A percentile compares a stretch with the other conserved stretches of the same genome.
phyloP scores from a whole-genome alignment of 2,329 filamentous ascomycete species.

The Paecilomyces sp. region DNA sequence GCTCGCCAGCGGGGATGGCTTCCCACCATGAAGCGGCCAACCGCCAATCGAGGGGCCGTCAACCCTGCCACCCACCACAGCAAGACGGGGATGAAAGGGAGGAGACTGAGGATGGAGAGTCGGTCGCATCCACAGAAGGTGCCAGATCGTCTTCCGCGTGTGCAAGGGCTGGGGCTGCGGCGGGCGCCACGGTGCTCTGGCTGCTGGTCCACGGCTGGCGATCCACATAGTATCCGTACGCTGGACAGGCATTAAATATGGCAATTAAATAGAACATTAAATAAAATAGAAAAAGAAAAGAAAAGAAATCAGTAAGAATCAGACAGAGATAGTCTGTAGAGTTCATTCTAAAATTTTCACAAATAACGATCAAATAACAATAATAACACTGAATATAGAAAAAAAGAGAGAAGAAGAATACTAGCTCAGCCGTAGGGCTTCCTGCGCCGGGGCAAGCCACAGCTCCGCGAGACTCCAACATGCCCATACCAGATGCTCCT shows the following conservation, averaged over 20 bases:
- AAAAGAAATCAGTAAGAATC: neutral
- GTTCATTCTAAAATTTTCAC: too few relatives aligned
- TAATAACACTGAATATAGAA: too few relatives aligned
- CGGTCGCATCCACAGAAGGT: neutral
- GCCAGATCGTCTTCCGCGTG: constrained; percentile 1
- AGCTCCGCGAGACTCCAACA: neutral
- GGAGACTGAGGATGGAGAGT: neutral
- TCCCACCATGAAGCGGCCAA: too few relatives aligned
- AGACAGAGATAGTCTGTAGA: too few relatives aligned
- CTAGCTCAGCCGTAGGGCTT: neutral
- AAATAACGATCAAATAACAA: too few relatives aligned
- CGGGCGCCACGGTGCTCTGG: neutral
- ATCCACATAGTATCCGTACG: neutral
- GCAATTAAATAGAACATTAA: neutral
- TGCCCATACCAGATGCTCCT: too few relatives aligned
- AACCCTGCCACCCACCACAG: too few relatives aligned
- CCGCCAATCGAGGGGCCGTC: too few relatives aligned
- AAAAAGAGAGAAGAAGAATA: neutral
- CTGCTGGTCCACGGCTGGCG: neutral
- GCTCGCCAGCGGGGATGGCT: too few relatives aligned
- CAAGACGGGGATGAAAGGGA: too few relatives aligned
- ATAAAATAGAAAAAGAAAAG: neutral
- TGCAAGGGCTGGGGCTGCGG: constrained; percentile 1
- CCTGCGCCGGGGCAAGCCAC: neutral
- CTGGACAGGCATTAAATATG: too few relatives aligned